These are phyloP conservation scores for Craspedostauros australis DNA, from an alignment of 108 stramenopile species.

Conservation along the genomic window DNA sequence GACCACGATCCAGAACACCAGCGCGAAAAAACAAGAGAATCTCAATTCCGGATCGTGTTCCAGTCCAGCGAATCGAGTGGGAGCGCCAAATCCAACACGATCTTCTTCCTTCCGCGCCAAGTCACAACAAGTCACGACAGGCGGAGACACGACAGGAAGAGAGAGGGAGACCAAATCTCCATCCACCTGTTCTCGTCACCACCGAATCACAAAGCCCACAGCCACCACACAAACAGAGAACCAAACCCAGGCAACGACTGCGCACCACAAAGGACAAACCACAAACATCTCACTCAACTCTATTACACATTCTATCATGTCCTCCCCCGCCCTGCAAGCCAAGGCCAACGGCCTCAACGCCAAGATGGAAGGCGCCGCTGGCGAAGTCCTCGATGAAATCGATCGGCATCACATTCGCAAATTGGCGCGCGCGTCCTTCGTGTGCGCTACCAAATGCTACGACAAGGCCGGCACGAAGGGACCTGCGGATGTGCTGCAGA, in stretches of 20 bases:
- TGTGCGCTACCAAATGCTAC: conserved; percentile 51
- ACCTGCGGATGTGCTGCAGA: conserved; percentile 54
- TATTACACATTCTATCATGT: conserved; percentile 33
- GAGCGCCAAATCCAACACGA: no score
- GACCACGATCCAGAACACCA: no score
- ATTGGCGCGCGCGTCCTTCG: conserved; percentile 56
- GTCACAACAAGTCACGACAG: no score
- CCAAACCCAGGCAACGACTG: neutral
- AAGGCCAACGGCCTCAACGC: conserved; percentile 63
- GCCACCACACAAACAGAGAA: neutral
- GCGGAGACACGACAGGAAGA: no score
- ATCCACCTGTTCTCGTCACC: no score
- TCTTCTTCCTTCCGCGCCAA: no score
- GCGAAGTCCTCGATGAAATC: conserved; percentile 53
- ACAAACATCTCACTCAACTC: no score
- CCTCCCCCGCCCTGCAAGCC: conserved; percentile 56
- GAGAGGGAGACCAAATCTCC: no score
- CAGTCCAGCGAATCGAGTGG: no score
- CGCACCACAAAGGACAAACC: neutral
- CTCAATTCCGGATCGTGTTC: no score
- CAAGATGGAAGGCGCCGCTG: conserved; percentile 61
- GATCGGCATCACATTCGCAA: conserved; percentile 52
- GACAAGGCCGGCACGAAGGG: conserved; percentile 72
- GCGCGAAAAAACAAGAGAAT: no score
- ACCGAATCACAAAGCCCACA: no score